These are phyloP conservation scores for Mortierella sp. DNA, from an alignment of 371 early-diverging fungal genomes.

Conservation along the genomic window DNA sequence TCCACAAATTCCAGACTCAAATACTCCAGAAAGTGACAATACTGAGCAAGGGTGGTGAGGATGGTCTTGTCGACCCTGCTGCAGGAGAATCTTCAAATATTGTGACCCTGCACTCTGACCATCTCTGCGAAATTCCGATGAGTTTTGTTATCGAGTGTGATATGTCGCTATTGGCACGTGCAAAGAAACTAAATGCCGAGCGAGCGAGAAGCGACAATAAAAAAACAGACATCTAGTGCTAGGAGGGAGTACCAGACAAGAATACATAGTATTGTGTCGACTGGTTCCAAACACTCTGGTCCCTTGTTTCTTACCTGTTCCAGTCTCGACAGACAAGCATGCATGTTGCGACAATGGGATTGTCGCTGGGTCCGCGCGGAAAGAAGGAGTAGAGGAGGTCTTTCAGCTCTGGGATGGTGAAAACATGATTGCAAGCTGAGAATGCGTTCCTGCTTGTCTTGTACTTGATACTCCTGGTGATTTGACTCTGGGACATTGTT, in stretches of 20 bases:
- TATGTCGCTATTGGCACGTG: neutral
- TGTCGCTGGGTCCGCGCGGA: neutral
- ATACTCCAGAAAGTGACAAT: neutral
- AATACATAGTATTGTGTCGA: no score
- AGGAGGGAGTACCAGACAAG: no score
- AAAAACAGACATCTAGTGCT: neutral
- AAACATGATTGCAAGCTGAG: neutral
- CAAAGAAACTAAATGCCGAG: neutral
- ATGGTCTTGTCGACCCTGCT: neutral
- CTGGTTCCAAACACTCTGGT: no score
- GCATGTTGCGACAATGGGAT: neutral
- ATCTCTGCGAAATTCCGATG: neutral
- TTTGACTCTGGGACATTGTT: no score
- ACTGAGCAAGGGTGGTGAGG: neutral
- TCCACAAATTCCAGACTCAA: neutral
- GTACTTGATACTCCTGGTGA: no score
- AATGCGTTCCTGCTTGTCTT: neutral
- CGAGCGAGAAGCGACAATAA: neutral
- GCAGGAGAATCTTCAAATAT: neutral
- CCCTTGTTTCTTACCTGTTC: neutral
- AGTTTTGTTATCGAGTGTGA: no score
- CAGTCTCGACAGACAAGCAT: constrained; percentile 4
- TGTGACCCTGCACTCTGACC: neutral
- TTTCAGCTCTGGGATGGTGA: neutral
- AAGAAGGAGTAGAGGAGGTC: neutral